Percentiles rank a stretch among this genome's conserved stretches.
phyloP scores from a whole-genome alignment of 2,329 filamentous ascomycete genomes.

The Stagonosporopsis tanaceti region DNA sequence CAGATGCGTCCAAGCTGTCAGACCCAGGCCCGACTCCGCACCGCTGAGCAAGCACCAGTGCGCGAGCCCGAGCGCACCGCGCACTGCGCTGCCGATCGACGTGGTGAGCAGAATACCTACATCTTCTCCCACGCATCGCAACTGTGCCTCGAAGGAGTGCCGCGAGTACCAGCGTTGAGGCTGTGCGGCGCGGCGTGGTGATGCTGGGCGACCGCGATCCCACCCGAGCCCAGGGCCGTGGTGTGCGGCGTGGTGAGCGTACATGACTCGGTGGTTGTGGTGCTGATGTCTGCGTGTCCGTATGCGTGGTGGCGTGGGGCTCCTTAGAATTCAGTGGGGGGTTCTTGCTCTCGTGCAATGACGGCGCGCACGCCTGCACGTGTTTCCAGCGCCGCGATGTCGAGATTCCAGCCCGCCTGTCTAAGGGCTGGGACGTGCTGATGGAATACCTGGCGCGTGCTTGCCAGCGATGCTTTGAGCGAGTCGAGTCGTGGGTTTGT shows the following conservation, averaged over 20 bases:
- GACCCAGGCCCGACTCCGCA: not conserved
- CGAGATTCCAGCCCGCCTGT: conserved; percentile 71
- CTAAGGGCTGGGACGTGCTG: conserved; percentile 53
- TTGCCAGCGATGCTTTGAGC: conserved; percentile 49
- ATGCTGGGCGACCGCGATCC: conserved; percentile 38
- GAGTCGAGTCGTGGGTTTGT: conserved; percentile 46
- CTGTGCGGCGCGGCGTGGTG: conserved; percentile 59
- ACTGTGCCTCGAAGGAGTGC: conserved; percentile 56
- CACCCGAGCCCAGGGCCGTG: conserved; percentile 2
- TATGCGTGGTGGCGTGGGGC: not conserved
- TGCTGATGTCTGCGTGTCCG: not conserved
- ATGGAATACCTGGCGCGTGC: conserved; percentile 55
- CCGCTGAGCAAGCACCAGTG: conserved; percentile 56
- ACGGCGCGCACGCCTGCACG: conserved; percentile 56
- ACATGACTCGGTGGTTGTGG: not conserved
- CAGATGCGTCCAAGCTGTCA: conserved; percentile 13
- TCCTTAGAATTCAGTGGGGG: not conserved
- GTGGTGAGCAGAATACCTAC: too few species aligned
- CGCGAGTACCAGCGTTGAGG: conserved; percentile 68
- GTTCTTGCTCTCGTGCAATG: conserved; percentile 20
- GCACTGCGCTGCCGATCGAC: conserved; percentile 55
- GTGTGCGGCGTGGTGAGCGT: conserved; percentile 1
- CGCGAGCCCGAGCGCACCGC: conserved; percentile 68
- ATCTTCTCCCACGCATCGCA: conserved; percentile 51
- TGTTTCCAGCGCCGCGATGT: conserved; percentile 72